Base-by-base conservation (phyloP, 306 rosid species). In the Castanea crenata region DNA sequence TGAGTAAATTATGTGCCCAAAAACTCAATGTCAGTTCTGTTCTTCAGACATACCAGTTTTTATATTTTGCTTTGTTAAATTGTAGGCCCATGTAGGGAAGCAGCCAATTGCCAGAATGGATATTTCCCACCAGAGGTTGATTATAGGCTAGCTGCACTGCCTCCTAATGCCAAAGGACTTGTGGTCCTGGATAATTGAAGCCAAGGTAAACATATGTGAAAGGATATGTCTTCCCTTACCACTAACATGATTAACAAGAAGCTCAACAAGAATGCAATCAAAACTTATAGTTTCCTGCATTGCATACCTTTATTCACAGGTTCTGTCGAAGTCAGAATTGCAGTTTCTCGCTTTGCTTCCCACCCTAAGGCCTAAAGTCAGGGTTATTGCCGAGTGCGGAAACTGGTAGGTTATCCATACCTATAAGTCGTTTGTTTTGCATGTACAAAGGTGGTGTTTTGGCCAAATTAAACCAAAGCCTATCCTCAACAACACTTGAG, bases 51-150 rank as follows among this genome's bases (percentile, higher is more conserved):
- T 7, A 41, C 35, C 9, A 27, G 25, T 65, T 18, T 18, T n/a
- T 2, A 8, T 34, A 31, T 56, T 56, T 4, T 34, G 72, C 71
- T 25, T 69, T 44, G 72, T 71, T 44, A 38, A 72, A 61, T 35
- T 78, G 81, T 56, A 89, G 92, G 83, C 92, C 54, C 92, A 89
- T 76, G 35, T 89, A 15, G 92, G 92, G 71, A 89, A 89, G 84
- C 92, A 89, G 73, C 92, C 92, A 0, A 82, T 89, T 35, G 88
- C 93, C 58, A 90, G 99, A 77, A 77, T 94, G 99, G 97, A n/a
- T 94, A 94, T 82, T 94, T 80, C 73, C 99, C 99, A 69, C 99
- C 99, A 12, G 98, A 94, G 79, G 97, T 94, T 16, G 99, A 94
- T 86, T 92, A 90, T 79, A 92, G 99, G 85, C 87, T 94, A 31